These are phyloP conservation scores for Penicillium paneum DNA, from an alignment of 2,329 filamentous ascomycete species.

Conservation along the genomic window DNA sequence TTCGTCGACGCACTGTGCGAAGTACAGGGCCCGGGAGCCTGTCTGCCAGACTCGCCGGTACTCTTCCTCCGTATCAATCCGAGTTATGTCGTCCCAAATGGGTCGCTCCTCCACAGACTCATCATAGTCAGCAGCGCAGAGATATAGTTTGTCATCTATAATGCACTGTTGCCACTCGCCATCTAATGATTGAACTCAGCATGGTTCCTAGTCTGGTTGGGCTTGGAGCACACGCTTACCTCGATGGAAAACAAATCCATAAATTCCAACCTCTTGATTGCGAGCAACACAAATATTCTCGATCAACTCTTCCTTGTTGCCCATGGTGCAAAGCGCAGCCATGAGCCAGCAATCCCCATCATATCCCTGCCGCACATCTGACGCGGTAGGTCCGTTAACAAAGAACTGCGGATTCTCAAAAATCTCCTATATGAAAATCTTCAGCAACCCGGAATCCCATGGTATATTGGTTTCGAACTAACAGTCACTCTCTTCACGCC, in stretches of 20 bases:
- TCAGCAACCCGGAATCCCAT: conserved; percentile 2
- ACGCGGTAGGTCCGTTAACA: conserved; percentile 70
- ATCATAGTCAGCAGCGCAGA: conserved; percentile 79
- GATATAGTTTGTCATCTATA: conserved; percentile 84
- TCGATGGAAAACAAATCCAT: conserved; percentile 80
- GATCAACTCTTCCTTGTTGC: conserved; percentile 68
- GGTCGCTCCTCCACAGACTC: conserved; percentile 72
- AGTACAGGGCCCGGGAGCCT: conserved; percentile 73
- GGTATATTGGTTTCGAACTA: not conserved
- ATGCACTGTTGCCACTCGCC: conserved; percentile 91
- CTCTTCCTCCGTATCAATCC: conserved; percentile 67
- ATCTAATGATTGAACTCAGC: conserved; percentile 46
- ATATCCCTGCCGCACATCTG: conserved; percentile 74
- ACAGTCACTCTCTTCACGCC: conserved; percentile 69
- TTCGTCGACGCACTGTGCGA: conserved; percentile 69
- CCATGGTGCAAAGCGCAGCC: conserved; percentile 72
- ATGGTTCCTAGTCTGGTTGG: too few relatives aligned
- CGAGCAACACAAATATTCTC: conserved; percentile 70
- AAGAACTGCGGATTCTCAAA: conserved; percentile 76
- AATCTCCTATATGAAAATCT: conserved; percentile 58
- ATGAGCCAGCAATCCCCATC: conserved; percentile 86
- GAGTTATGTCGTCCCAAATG: conserved; percentile 70
- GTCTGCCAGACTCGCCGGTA: conserved; percentile 70
- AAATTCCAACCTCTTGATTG: conserved; percentile 72
- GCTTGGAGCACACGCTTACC: conserved; percentile 38